A percentile compares a stretch with the other conserved stretches of the same genome.
Evolutionary conservation across 805 yeast species (phyloP).

Genomic region (Schwanniomyces vanrijiae): DNA sequence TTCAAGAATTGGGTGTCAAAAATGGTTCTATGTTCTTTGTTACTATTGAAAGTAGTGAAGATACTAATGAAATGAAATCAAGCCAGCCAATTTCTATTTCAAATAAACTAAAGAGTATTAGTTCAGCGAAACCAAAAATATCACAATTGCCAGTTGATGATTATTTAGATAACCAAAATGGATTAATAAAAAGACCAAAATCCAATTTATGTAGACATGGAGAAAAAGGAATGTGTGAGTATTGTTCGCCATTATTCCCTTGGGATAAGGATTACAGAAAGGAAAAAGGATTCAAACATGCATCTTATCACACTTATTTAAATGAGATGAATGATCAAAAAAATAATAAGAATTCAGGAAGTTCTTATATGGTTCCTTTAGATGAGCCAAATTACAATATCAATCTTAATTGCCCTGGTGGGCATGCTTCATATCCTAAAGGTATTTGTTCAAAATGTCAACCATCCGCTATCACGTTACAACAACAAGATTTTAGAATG

Average conservation of each 20-base stretch:
- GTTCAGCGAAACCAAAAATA: constrained; percentile 15
- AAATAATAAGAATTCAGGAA: constrained; percentile 60
- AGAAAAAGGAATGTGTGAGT: constrained; percentile 96
- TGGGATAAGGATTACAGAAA: constrained; percentile 81
- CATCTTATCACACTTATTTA: constrained; percentile 81
- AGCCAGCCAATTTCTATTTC: neutral
- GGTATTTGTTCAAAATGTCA: constrained; percentile 97
- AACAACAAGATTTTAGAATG: constrained; percentile 88
- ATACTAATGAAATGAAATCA: neutral
- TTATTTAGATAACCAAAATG: constrained; percentile 61
- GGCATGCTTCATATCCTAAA: constrained; percentile 91
- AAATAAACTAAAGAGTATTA: neutral
- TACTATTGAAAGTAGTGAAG: constrained; percentile 22
- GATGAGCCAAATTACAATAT: constrained; percentile 70
- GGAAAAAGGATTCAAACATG: constrained; percentile 79
- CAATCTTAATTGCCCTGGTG: constrained; percentile 62
- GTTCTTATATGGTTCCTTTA: constrained; percentile 72
- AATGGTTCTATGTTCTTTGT: constrained; percentile 62
- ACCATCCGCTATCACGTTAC: constrained; percentile 91
- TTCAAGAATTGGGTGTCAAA: constrained; percentile 48
- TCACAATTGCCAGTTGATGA: constrained; percentile 69
- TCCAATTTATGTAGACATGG: constrained; percentile 80
- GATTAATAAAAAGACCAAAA: constrained; percentile 65
- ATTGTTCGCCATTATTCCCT: constrained; percentile 93
- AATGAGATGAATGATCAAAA: constrained; percentile 67